Conservation (phyloP, 2,329 filamentous ascomycete species). For the Aspergillus neoniger region DNA sequence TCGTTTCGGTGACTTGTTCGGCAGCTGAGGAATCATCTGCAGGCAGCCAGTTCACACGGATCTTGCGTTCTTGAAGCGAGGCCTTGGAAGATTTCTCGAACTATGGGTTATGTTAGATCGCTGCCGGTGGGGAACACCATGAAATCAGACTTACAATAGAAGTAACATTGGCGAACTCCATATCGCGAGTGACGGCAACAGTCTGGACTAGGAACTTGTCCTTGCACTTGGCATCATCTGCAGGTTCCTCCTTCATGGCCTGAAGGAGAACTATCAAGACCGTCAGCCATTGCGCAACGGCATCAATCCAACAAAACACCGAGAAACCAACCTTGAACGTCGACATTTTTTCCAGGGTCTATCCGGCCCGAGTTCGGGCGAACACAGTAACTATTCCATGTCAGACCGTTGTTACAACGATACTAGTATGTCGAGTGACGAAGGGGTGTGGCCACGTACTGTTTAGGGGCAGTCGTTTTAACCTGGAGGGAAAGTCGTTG, state of each 20-base stretch:
- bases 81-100: slow-evolving; percentile 76
- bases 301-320: neutral
- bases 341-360: slow-evolving; percentile 83
- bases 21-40: slow-evolving; percentile 52
- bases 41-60: slow-evolving; percentile 82
- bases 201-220: slow-evolving; percentile 99
- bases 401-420: slow-evolving; percentile 24
- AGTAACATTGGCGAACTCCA: slow-evolving; percentile 78
- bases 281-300: slow-evolving; percentile 25
- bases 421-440: slow-evolving; percentile 1
- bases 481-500: slow-evolving; percentile 60
- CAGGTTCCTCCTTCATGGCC: slow-evolving; percentile 94
- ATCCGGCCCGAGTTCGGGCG: slow-evolving; percentile 96
- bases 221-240: slow-evolving; percentile 82
- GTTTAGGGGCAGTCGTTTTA: slow-evolving; percentile 98
- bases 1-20: slow-evolving; percentile 29
- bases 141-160: slow-evolving; percentile 66
- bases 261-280: slow-evolving; percentile 76
- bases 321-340: slow-evolving; percentile 74
- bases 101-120: slow-evolving; percentile 46
- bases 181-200: slow-evolving; percentile 76
- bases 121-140: slow-evolving; percentile 15
- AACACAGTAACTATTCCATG: slow-evolving; percentile 78
- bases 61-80: slow-evolving; percentile 88
- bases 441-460: slow-evolving; percentile 63